Percentiles rank a stretch among this genome's conserved stretches.
Conservation (phyloP, 192 early-diverging fungal species). For the Coemansia sp. region DNA sequence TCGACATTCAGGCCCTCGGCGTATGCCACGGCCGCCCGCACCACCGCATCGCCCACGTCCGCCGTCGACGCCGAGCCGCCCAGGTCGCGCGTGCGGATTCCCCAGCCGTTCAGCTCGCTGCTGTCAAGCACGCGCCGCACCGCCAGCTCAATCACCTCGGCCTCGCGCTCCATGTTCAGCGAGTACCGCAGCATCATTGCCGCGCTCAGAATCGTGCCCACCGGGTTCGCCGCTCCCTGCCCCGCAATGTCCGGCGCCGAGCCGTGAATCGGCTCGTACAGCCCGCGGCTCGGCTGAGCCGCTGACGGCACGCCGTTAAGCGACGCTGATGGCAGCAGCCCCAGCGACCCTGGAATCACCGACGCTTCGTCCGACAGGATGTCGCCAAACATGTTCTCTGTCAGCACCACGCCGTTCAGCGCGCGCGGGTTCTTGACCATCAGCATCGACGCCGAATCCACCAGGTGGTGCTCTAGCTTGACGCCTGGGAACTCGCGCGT, state of each 20-base stretch:
- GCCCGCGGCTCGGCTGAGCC: conserved; percentile 67
- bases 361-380: conserved; percentile 95
- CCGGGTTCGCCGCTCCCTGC: conserved; percentile 93
- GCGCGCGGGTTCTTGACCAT: conserved; percentile 88
- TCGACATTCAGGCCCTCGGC: conserved; percentile 60
- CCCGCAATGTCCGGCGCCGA: conserved; percentile 99
- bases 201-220: conserved; percentile 94
- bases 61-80: conserved; percentile 79
- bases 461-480: conserved; percentile 85
- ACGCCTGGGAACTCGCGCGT: conserved; percentile 87
- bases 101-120: conserved; percentile 61
- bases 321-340: conserved; percentile 89
- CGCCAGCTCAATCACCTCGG: conserved; percentile 87
- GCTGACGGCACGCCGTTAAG: conserved; percentile 84
- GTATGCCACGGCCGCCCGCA: conserved; percentile 62
- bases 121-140: conserved; percentile 91
- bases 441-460: conserved; percentile 97
- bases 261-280: conserved; percentile 99
- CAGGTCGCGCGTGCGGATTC: conserved; percentile 88
- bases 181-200: conserved; percentile 97
- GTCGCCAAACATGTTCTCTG: conserved; percentile 99
- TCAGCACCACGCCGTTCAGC: conserved; percentile 94
- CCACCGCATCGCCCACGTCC: conserved; percentile 91
- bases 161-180: conserved; percentile 85
- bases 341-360: conserved; percentile 93